phyloP scores from a whole-genome alignment of 441 rosid species.

The Populus hybrid region DNA sequence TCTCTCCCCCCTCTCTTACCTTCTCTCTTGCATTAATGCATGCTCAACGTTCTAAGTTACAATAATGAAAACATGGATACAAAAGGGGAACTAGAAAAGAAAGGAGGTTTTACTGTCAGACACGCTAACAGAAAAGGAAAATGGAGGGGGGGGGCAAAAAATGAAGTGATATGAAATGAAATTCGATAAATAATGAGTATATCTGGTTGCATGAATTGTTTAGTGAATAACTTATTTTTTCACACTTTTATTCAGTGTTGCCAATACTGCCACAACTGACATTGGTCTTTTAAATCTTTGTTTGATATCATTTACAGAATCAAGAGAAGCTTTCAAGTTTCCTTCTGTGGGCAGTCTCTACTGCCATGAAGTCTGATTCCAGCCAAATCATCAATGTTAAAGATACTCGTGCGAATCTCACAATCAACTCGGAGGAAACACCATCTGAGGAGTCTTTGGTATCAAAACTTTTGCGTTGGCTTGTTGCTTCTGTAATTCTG shows the following conservation, averaged over 20 bases:
- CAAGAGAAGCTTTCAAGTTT: conserved; percentile 62
- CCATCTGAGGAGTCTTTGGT: conserved; percentile 52
- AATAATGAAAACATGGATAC: background rate
- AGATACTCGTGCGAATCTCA: conserved; percentile 26
- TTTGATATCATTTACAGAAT: conserved; percentile 48
- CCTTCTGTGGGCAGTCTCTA: conserved; percentile 75
- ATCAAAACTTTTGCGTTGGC: conserved; percentile 82
- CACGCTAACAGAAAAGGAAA: background rate
- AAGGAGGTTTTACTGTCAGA: background rate
- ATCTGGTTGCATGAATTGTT: background rate
- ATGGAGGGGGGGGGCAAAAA: background rate
- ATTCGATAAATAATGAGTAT: background rate
- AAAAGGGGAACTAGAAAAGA: background rate
- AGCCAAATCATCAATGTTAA: conserved; percentile 22
- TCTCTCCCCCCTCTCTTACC: background rate
- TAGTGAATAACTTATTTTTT: background rate
- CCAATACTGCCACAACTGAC: background rate
- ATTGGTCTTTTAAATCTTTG: conserved; percentile 6
- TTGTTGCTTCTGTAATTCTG: conserved; percentile 69
- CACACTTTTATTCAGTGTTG: background rate
- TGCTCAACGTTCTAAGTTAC: background rate
- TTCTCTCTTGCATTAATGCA: background rate
- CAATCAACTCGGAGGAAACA: conserved; percentile 31
- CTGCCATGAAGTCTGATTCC: conserved; percentile 56
- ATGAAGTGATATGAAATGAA: background rate